These are phyloP conservation scores for Wallacemonas sp. DNA, from an alignment of 208 protist species.

Conservation along the genomic window DNA sequence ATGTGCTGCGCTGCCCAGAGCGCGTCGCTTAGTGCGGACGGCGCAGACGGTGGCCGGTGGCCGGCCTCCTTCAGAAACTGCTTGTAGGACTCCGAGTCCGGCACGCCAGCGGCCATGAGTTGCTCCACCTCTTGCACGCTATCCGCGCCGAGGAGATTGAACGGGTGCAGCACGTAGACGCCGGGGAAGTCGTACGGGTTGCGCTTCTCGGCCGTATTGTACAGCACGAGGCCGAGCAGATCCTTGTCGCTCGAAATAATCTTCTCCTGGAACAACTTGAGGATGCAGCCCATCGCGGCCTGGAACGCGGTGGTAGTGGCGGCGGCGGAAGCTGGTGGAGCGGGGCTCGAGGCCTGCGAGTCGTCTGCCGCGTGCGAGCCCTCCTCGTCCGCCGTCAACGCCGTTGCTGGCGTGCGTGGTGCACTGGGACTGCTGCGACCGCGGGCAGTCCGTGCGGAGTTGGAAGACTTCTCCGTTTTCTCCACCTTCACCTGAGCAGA, in stretches of 20 bases:
- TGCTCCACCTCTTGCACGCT: conserved; percentile 60
- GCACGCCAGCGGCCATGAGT: conserved; percentile 44
- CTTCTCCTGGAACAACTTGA: conserved; percentile 65
- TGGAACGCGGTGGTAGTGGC: conserved; percentile 39
- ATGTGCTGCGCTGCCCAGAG: conserved; percentile 76
- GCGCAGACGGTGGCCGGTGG: background rate
- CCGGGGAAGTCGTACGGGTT: conserved; percentile 53
- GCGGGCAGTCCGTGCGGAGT: too few relatives aligned
- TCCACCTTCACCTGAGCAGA: conserved; percentile 2
- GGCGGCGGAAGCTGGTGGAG: background rate
- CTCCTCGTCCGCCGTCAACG: too few relatives aligned
- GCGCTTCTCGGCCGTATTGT: conserved; percentile 46
- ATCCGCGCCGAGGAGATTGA: conserved; percentile 29
- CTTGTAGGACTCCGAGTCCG: conserved; percentile 32
- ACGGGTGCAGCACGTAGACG: conserved; percentile 63
- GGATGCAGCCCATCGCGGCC: conserved; percentile 47
- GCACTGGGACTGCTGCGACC: too few relatives aligned
- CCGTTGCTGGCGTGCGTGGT: too few relatives aligned
- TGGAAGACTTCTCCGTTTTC: too few relatives aligned
- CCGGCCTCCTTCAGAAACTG: conserved; percentile 26
- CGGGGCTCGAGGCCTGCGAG: too few relatives aligned
- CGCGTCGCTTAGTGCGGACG: conserved; percentile 48
- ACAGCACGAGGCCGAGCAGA: conserved; percentile 73
- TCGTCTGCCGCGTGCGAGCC: too few relatives aligned
- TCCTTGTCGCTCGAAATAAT: conserved; percentile 54